These are phyloP conservation scores for Boletus tomentosulus DNA, from an alignment of 768 basidiomycete species.

Conservation along the genomic window DNA sequence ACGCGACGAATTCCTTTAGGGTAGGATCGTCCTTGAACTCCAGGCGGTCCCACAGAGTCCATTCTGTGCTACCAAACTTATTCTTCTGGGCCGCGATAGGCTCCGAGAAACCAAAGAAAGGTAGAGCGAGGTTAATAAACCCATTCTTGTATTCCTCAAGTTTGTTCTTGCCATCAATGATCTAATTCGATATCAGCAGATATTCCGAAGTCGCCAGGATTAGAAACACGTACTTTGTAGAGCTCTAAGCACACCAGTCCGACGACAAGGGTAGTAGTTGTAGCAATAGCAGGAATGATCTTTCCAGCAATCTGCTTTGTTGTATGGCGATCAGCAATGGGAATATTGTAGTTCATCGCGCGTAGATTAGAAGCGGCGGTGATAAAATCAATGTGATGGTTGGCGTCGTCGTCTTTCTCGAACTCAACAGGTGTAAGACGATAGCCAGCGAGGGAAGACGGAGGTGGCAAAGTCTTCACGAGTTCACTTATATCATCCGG, in stretches of 20 bases:
- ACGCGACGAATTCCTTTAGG: conserved; percentile 75
- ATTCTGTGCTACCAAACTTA: conserved; percentile 85
- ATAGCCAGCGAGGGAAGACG: conserved; percentile 93
- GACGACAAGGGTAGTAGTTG: conserved; percentile 93
- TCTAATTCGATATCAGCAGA: conserved; percentile 39
- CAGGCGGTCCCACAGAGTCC: conserved; percentile 99
- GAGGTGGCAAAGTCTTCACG: conserved; percentile 71
- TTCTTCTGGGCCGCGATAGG: conserved; percentile 86
- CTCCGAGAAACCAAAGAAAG: conserved; percentile 99
- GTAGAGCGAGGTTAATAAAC: conserved; percentile 94
- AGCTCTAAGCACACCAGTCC: conserved; percentile 94
- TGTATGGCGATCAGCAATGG: conserved; percentile 78
- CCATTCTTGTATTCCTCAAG: conserved; percentile 98
- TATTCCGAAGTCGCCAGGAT: not conserved
- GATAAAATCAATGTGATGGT: conserved; percentile 98
- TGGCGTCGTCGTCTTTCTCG: conserved; percentile 98
- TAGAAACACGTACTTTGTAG: conserved; percentile 66
- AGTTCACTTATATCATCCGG: conserved; percentile 52
- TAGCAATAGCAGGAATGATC: conserved; percentile 99
- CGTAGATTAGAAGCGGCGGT: conserved; percentile 96
- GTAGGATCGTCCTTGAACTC: conserved; percentile 89
- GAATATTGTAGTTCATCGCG: conserved; percentile 91
- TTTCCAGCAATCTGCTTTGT: conserved; percentile 99
- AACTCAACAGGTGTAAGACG: conserved; percentile 94
- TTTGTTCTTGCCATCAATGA: conserved; percentile 93